phyloP scores from a whole-genome alignment of 345 rosid species.

The Euphorbia tirucalli region DNA sequence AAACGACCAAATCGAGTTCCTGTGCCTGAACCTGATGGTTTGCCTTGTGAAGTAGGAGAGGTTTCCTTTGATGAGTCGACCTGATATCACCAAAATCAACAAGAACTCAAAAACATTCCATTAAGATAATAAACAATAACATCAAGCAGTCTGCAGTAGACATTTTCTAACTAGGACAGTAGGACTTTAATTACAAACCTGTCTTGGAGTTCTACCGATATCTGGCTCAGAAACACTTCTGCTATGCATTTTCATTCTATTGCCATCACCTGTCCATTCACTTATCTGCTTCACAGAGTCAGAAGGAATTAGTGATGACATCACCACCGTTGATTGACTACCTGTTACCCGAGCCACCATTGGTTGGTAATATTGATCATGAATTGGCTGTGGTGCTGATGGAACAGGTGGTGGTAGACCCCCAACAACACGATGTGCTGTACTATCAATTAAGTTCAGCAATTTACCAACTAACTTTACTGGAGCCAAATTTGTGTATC shows the following conservation, averaged over 20 bases:
- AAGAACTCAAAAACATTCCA: slow-evolving; percentile 17
- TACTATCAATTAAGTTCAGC: slow-evolving; percentile 75
- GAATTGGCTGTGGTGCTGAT: slow-evolving; percentile 36
- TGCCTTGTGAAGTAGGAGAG: slow-evolving; percentile 51
- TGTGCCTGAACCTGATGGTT: slow-evolving; percentile 45
- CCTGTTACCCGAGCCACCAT: slow-evolving; percentile 49
- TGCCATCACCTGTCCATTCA: slow-evolving; percentile 59
- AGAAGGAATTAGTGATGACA: slow-evolving; percentile 69
- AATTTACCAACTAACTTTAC: slow-evolving; percentile 68
- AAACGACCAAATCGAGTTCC: slow-evolving; percentile 78
- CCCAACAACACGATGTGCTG: slow-evolving; percentile 83
- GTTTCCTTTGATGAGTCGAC: slow-evolving; percentile 57
- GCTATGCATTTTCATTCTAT: slow-evolving; percentile 53
- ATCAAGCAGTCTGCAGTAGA: slow-evolving; percentile 5
- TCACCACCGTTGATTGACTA: slow-evolving; percentile 77
- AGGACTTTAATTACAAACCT: slow-evolving; percentile 38
- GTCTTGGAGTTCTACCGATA: slow-evolving; percentile 72
- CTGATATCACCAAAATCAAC: slow-evolving; percentile 33
- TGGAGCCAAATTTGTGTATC: slow-evolving; percentile 71
- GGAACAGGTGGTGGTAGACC: slow-evolving; percentile 65
- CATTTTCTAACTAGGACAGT: slow-evolving; percentile 2
- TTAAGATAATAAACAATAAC: slow-evolving; percentile 2
- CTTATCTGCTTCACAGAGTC: slow-evolving; percentile 73
- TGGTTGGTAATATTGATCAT: slow-evolving; percentile 39
- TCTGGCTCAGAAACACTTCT: slow-evolving; percentile 89